A percentile compares a stretch with the other conserved stretches of the same genome.
phyloP scores from a whole-genome alignment of 768 basidiomycete species.

The Pleurotus djamor region DNA sequence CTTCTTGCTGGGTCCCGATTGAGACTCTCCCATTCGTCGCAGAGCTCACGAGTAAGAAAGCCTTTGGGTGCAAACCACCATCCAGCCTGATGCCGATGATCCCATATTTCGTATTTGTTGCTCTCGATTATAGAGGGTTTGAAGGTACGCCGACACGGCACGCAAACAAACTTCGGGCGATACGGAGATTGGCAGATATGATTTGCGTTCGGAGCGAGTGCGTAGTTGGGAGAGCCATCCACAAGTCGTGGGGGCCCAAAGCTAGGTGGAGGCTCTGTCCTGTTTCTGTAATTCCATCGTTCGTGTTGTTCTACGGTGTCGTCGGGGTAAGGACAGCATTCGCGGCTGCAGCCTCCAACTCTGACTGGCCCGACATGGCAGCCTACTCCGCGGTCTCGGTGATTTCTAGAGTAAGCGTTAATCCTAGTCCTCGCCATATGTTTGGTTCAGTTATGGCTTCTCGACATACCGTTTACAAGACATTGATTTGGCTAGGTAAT shows the following conservation, averaged over 20 bases:
- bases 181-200: constrained; percentile 7
- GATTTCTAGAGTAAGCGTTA: background rate
- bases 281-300: background rate
- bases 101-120: constrained; percentile 9
- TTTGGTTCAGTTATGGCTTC: too few relatives aligned
- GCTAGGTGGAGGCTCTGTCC: background rate
- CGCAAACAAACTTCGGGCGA: constrained; percentile 11
- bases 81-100: background rate
- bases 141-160: constrained; percentile 8
- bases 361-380: constrained; percentile 7
- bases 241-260: background rate
- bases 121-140: constrained; percentile 4
- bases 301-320: constrained; percentile 5
- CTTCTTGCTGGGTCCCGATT: background rate
- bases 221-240: background rate
- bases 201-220: constrained; percentile 5
- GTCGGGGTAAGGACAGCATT: constrained; percentile 8
- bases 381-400: constrained; percentile 3
- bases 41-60: background rate
- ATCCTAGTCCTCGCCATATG: background rate
- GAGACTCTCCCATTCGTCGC: background rate
- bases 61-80: constrained; percentile 9
- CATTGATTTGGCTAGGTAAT: too few relatives aligned
- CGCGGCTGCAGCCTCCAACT: constrained; percentile 8
- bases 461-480: too few relatives aligned